These are phyloP conservation scores for Botryotinia convoluta DNA, from an alignment of 2,329 filamentous ascomycete species.

Conservation along the genomic window DNA sequence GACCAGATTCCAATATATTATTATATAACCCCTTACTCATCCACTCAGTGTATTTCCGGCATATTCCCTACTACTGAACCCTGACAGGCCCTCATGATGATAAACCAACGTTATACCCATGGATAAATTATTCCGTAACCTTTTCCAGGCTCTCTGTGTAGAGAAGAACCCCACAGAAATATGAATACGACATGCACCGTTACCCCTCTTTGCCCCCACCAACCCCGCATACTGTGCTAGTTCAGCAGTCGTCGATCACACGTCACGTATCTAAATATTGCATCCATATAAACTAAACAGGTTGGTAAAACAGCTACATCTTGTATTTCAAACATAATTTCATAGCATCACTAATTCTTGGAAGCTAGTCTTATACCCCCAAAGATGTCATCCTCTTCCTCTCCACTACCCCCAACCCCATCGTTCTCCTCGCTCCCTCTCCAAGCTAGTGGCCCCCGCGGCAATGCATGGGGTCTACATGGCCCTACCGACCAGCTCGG, in stretches of 20 bases:
- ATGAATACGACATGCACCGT: neutral
- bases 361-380: neutral
- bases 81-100: too few species aligned
- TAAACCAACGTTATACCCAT: too few species aligned
- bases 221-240: neutral
- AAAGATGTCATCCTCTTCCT: neutral
- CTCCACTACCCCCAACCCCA: neutral
- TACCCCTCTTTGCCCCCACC: neutral
- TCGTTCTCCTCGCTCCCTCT: slow-evolving; percentile 43
- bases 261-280: neutral
- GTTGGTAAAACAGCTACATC: neutral
- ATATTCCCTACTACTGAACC: too few species aligned
- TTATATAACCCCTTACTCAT: too few species aligned
- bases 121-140: neutral
- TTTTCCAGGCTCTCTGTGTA: neutral
- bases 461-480: slow-evolving; percentile 45
- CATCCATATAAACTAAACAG: neutral
- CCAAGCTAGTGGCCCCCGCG: slow-evolving; percentile 42
- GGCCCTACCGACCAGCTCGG: slow-evolving; percentile 45
- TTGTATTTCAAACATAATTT: neutral
- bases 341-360: neutral
- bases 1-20: too few species aligned
- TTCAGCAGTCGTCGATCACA: neutral
- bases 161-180: neutral
- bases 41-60: too few species aligned